Evolutionary conservation across 2,329 filamentous ascomycete species (phyloP), one percentile per base, ranked within the genome.

Genomic region (Coleophoma cylindrospora): DNA sequence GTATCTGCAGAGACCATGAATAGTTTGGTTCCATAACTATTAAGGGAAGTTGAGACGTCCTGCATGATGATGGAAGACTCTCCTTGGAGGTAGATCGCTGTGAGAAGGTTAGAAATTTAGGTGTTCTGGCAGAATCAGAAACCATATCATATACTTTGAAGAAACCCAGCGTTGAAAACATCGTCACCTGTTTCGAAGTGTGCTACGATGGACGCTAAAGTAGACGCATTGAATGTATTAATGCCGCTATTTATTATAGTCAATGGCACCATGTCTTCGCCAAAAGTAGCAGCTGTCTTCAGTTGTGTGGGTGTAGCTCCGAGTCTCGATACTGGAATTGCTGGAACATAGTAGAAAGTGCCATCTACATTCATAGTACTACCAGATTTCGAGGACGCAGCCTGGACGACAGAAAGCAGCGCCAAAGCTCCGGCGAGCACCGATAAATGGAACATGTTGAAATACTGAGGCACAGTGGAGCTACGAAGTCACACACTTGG

Each of bases 341-440:
- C 54, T 44, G 60, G 54, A 44, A 59, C 54, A 54, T 64, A 66
- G 46, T 67, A 69, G n/a, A 49, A 55, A 19, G 66, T 63, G 2
- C 60, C 62, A 59, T 68, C 61, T 9, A 68, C 54, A 43, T 54
- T 46, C 11, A 60, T 27, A 13, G 54, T 55, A 7, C 51, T 51
- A 13, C 56, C 55, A 17, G 50, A 22, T 17, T 50, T 44, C n/a
- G 53, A 50, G 12, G 52, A 45, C 3, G 47, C 17, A 19, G 56
- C 54, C 40, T 21, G 40, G 2, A 41, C 43, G n/a, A 36, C 33
- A 34, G 37, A 27, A 36, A 44, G 44, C 8, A 52, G 45, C 9
- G 44, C 40, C 14, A 55, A 22, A n/a, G n/a, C n/a, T 17, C 22
- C 22, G 22, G 22, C 22, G 22, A 27, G 34, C 46, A 41, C 6